Base-by-base conservation (phyloP, 441 rosid species). In the Eruca vesicaria region DNA sequence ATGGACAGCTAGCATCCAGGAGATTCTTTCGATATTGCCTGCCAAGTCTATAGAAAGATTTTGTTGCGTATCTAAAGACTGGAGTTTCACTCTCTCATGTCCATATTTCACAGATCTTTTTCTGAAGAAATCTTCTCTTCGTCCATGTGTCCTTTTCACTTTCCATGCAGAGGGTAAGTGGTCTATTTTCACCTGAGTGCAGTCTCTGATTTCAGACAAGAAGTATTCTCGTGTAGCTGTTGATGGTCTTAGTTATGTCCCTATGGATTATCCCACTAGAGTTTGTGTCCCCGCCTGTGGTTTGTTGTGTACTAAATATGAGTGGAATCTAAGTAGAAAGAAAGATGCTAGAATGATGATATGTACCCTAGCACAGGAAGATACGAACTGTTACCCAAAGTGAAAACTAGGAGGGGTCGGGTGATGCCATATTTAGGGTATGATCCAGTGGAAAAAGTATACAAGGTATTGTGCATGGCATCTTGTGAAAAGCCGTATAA, bases 1-100 rank as follows among this genome's bases (percentile, higher is more conserved):
- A 5, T 1, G 18, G 74, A 71, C 20, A 57, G 60, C 45, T n/a
- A n/a, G n/a, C n/a, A 8, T 70, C 21, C 1, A 28, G n/a, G 58
- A 70, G 3, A 70, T 70, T 16, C 35, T 60, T 28, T 71, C 67
- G 7, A 71, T 67, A 48, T n/a, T 52, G 48, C 28, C 67, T 15
- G 10, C 69, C 0, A 53, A 72, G 4, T 33, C 76, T 10, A 8
- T 63, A 2, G 3, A n/a, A 0, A 63, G 38, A 62, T 63, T 63
- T 21, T 18, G 36, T 63, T 26, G 69, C 52, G 5, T 38, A 4
- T 72, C 63, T 3, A 72, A 62, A 15, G 26, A 21, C 10, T 72
- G 76, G 69, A 2, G 9, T 3, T 35, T 50, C 10, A 72, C 28
- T 4, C 23, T 72, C 16, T 2, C 9, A 14, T 6, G 4, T 52